phyloP scores from a whole-genome alignment of 23 red algal species.

The Agarophyton chilense region DNA sequence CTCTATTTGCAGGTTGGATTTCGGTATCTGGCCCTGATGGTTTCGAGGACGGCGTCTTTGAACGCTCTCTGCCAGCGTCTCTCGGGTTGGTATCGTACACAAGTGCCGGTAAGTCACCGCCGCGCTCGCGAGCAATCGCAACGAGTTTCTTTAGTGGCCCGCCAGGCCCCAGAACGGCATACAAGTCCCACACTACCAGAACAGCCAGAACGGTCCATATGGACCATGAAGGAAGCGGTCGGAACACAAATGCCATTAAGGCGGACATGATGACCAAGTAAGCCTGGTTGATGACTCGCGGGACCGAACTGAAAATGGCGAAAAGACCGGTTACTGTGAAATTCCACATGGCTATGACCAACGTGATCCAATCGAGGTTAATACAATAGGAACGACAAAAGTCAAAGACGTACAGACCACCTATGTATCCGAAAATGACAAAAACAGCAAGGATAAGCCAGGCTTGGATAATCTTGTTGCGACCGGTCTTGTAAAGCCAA shows the following conservation, averaged over 20 bases:
- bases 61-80: conserved; percentile 42
- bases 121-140: conserved; percentile 64
- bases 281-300: conserved; percentile 70
- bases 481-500: conserved; percentile 70
- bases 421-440: conserved; percentile 67
- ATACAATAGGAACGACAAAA: conserved; percentile 78
- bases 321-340: conserved; percentile 78
- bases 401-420: conserved; percentile 80
- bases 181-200: conserved; percentile 89
- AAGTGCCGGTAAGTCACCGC: conserved; percentile 77
- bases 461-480: conserved; percentile 44
- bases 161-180: conserved; percentile 69
- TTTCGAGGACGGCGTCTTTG: neutral
- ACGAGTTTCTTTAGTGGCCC: conserved; percentile 78
- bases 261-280: conserved; percentile 81
- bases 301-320: conserved; percentile 80
- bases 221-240: conserved; percentile 61
- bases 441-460: conserved; percentile 74
- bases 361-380: conserved; percentile 80
- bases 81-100: conserved; percentile 92
- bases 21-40: neutral
- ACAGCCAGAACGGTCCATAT: conserved; percentile 73
- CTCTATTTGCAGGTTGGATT: neutral
- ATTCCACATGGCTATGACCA: conserved; percentile 67
- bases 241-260: conserved; percentile 83